Evolutionary conservation across 495 filamentous ascomycete species (phyloP).

Genomic region (Podospora australis): DNA sequence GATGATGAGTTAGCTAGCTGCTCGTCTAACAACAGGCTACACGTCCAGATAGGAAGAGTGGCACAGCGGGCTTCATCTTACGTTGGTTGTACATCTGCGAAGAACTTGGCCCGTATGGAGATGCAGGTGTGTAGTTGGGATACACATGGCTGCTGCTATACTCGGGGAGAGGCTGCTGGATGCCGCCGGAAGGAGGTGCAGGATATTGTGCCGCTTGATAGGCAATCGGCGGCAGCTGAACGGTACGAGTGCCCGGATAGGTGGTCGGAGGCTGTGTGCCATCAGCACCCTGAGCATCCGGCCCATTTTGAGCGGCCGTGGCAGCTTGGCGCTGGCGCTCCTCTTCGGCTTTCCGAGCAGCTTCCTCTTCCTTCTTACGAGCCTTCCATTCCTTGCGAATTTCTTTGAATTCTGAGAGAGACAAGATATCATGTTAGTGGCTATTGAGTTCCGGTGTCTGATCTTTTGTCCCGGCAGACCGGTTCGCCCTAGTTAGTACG

Average conservation of each 20-base stretch:
- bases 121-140: slow-evolving; percentile 59
- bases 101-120: slow-evolving; percentile 65
- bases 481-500: slow-evolving; percentile 7
- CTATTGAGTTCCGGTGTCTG: background rate
- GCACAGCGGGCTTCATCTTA: no score
- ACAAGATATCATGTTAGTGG: slow-evolving; percentile 2
- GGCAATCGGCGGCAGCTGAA: slow-evolving; percentile 80
- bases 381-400: slow-evolving; percentile 99
- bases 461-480: background rate
- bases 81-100: slow-evolving; percentile 71
- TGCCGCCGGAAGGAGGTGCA: slow-evolving; percentile 55
- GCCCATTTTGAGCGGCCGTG: slow-evolving; percentile 39
- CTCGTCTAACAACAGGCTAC: no score
- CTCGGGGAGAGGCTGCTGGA: slow-evolving; percentile 54
- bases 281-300: slow-evolving; percentile 51
- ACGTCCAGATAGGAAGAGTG: no score
- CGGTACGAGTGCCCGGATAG: slow-evolving; percentile 54
- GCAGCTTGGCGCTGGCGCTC: slow-evolving; percentile 71
- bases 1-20: no score
- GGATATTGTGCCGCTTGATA: slow-evolving; percentile 69
- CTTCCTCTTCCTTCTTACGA: slow-evolving; percentile 98
- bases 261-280: slow-evolving; percentile 52
- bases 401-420: slow-evolving; percentile 84
- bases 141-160: slow-evolving; percentile 49
- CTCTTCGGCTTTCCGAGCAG: slow-evolving; percentile 80